Evolutionary conservation across 345 rosid species (phyloP).

Genomic region (Salix koriyanagi): DNA sequence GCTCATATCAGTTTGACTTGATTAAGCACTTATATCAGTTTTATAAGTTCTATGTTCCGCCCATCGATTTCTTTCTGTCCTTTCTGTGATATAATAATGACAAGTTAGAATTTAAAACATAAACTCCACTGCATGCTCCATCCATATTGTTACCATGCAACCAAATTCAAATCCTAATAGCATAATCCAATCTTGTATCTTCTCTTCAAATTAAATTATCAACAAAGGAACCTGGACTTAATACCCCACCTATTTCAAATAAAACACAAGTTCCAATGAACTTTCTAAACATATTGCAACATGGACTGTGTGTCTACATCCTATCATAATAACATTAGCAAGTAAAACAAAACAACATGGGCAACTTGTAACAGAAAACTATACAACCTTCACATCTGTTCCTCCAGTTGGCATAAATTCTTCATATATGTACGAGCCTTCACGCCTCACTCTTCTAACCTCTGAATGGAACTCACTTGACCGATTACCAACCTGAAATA

Average conservation of each 20-base stretch:
- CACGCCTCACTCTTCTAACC: constrained; percentile 97
- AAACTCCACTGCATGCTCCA: not conserved
- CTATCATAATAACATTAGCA: not conserved
- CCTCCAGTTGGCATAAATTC: constrained; percentile 99
- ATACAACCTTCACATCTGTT: constrained; percentile 93
- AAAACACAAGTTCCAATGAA: not conserved
- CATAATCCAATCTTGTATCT: not conserved
- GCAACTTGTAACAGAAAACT: not conserved
- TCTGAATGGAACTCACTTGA: constrained; percentile 99
- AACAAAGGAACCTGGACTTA: not conserved
- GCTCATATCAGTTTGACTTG: not conserved
- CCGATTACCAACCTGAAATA: constrained; percentile 78
- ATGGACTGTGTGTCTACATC: not conserved
- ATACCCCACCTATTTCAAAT: not conserved
- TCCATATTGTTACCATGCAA: not conserved
- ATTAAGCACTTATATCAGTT: not conserved
- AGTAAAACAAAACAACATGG: not conserved
- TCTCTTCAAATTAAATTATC: not conserved
- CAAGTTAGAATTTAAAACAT: not conserved
- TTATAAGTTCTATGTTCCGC: not conserved
- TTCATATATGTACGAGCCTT: constrained; percentile 95
- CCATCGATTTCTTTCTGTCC: not conserved
- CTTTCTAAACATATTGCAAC: not conserved
- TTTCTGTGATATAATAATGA: not conserved
- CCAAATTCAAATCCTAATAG: not conserved